Evolutionary conservation across 2,329 filamentous ascomycete species (phyloP).

Genomic region (Chaetoscypha palmicola): DNA sequence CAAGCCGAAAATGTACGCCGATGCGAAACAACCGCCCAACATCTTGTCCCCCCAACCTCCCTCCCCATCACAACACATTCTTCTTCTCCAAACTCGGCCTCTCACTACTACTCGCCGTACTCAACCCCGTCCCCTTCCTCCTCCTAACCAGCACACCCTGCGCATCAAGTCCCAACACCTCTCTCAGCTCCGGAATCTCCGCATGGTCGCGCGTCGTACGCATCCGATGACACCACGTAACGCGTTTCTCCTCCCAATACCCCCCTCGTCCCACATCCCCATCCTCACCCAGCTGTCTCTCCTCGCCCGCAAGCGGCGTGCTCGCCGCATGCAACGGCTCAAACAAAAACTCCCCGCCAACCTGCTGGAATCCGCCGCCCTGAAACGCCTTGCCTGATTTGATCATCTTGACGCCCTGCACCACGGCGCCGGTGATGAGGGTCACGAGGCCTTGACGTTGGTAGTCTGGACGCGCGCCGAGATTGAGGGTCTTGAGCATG

Average conservation of each 20-base stretch:
- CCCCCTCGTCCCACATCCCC: constrained; percentile 12
- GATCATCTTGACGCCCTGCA: constrained; percentile 38
- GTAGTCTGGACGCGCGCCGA: constrained; percentile 46
- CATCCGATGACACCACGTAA: constrained; percentile 81
- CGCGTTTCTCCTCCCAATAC: constrained; percentile 46
- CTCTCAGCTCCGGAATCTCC: constrained; percentile 60
- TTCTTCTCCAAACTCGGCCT: no score
- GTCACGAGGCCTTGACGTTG: constrained; percentile 35
- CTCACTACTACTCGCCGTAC: background rate
- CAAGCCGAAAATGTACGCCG: no score
- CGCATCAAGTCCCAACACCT: constrained; percentile 51
- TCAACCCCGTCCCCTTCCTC: constrained; percentile 35
- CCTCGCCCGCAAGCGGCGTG: constrained; percentile 18
- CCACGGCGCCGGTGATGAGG: constrained; percentile 33
- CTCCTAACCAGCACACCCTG: constrained; percentile 33
- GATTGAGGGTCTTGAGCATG: constrained; percentile 42
- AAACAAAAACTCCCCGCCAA: constrained; percentile 38
- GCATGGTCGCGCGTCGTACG: constrained; percentile 69
- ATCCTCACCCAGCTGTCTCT: constrained; percentile 12
- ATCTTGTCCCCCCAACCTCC: no score
- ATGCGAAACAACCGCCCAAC: no score
- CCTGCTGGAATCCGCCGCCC: constrained; percentile 45
- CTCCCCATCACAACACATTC: no score
- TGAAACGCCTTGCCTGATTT: constrained; percentile 37
- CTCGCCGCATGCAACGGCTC: constrained; percentile 27